Percentiles rank a stretch among this genome's conserved stretches.
Evolutionary conservation across 1,284 basidiomycete species (phyloP).

Genomic region (Trichosporon inkin): DNA sequence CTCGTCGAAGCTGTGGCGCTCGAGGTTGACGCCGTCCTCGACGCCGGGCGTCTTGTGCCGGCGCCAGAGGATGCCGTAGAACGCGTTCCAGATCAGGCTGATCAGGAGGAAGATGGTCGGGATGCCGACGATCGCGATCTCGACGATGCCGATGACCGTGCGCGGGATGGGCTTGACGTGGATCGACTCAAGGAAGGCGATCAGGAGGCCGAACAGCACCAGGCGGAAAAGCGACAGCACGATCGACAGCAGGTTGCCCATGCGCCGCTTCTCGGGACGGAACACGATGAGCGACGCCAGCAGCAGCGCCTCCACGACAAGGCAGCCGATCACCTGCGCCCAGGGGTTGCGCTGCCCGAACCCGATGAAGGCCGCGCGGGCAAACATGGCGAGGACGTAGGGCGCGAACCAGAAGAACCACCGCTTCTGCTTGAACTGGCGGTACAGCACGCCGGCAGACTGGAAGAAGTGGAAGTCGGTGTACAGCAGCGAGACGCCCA

Average conservation of each 20-base stretch:
- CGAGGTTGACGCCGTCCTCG: conserved; percentile 47
- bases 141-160: conserved; percentile 48
- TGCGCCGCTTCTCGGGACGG: conserved; percentile 49
- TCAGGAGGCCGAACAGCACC: conserved; percentile 44
- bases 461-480: conserved; percentile 47
- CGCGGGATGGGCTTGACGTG: conserved; percentile 39
- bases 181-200: conserved; percentile 47
- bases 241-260: conserved; percentile 48
- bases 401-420: conserved; percentile 53
- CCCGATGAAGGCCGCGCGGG: conserved; percentile 66
- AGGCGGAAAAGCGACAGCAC: conserved; percentile 40
- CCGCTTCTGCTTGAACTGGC: conserved; percentile 49
- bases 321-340: conserved; percentile 66
- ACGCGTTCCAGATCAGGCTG: conserved; percentile 72
- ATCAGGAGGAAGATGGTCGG: conserved; percentile 60
- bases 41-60: conserved; percentile 35
- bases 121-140: conserved; percentile 47
- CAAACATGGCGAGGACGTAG: conserved; percentile 48
- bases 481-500: conserved; percentile 43
- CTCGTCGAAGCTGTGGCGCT: conserved; percentile 20
- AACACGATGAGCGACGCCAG: conserved; percentile 58
- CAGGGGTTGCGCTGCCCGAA: conserved; percentile 64
- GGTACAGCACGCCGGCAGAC: conserved; percentile 48
- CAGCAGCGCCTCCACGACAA: conserved; percentile 64
- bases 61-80: conserved; percentile 47